Conservation (phyloP, 1,284 basidiomycete genomes). For the Coniferiporia weirii region DNA sequence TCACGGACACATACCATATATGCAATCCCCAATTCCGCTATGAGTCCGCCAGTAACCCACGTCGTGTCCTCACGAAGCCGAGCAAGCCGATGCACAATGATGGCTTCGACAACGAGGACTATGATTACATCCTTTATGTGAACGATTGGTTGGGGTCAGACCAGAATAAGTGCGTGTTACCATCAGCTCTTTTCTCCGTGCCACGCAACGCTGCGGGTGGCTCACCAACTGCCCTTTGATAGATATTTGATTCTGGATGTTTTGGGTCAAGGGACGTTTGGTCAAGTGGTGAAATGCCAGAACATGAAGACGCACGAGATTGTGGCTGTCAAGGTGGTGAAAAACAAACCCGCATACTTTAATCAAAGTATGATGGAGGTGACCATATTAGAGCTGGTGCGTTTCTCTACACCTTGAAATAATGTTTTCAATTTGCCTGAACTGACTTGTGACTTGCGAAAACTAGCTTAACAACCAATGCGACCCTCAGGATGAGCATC, state of each 20-base stretch:
- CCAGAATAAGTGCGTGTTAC: conserved; percentile 74
- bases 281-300: conserved; percentile 99
- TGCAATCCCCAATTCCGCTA: conserved; percentile 93
- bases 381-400: conserved; percentile 89
- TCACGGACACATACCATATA: conserved; percentile 85
- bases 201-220: no score
- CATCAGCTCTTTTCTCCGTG: conserved; percentile 6
- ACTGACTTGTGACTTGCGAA: neutral
- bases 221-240: neutral
- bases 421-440: neutral
- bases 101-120: conserved; percentile 95
- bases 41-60: conserved; percentile 87
- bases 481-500: conserved; percentile 93
- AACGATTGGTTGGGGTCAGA: conserved; percentile 93
- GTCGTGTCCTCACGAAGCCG: conserved; percentile 92
- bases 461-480: conserved; percentile 85
- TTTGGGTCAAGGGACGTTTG: conserved; percentile 97
- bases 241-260: conserved; percentile 98
- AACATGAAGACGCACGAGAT: conserved; percentile 99
- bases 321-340: conserved; percentile 98
- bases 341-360: conserved; percentile 99
- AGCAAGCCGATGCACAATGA: conserved; percentile 92
- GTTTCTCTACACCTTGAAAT: conserved; percentile 28
- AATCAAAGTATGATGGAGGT: conserved; percentile 99
- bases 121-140: conserved; percentile 96